These are phyloP conservation scores for Botryotinia narcissicola DNA, from an alignment of 2,329 filamentous ascomycete species.

Conservation along the genomic window DNA sequence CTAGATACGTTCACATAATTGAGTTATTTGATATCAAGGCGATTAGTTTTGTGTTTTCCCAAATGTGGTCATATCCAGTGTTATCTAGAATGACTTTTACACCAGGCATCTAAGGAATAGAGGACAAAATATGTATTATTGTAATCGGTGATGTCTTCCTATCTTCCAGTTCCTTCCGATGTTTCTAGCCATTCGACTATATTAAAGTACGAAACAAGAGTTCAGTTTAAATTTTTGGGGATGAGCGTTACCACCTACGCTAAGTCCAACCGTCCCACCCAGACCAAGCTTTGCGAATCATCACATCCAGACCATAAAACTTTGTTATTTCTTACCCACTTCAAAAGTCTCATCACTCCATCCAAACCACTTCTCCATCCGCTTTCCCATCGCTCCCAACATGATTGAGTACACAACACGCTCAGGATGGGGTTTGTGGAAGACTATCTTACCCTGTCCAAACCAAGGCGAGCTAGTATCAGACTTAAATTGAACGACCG, in stretches of 20 bases:
- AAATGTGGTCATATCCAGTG: neutral
- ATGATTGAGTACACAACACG: conserved; percentile 14
- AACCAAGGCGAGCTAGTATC: conserved; percentile 14
- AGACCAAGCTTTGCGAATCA: neutral
- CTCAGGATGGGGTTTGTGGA: conserved; percentile 24
- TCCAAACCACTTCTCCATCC: conserved; percentile 25
- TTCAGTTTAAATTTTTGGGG: too few relatives aligned
- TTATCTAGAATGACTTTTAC: neutral
- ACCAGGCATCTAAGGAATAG: neutral
- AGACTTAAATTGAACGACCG: conserved; percentile 4
- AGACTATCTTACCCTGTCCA: conserved; percentile 19
- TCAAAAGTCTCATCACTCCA: conserved; percentile 14
- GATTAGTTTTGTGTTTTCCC: neutral
- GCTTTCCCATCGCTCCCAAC: conserved; percentile 17
- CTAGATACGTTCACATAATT: neutral
- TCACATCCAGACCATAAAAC: neutral
- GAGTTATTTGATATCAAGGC: neutral
- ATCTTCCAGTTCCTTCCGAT: too few relatives aligned
- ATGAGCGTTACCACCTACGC: too few relatives aligned
- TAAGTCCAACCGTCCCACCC: too few relatives aligned
- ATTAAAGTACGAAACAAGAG: too few relatives aligned
- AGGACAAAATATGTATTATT: neutral
- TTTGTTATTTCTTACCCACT: neutral
- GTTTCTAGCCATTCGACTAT: too few relatives aligned
- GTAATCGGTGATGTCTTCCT: neutral